These are phyloP conservation scores for Gossypium australe DNA, from an alignment of 345 rosid species.

Conservation along the genomic window DNA sequence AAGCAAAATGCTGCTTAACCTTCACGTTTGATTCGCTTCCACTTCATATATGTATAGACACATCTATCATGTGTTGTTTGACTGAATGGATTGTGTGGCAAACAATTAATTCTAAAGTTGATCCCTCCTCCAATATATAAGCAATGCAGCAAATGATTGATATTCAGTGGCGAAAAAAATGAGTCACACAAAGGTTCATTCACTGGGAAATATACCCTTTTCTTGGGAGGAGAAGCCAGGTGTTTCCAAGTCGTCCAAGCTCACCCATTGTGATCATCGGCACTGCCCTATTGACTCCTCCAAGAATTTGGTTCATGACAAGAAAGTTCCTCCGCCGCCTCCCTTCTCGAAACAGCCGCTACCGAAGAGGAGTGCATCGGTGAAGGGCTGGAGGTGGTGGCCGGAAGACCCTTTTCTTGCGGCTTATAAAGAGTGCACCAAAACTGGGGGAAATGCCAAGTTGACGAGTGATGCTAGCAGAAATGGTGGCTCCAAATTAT, in stretches of 20 bases:
- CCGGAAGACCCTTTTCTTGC: slow-evolving; percentile 53
- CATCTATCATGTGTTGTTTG: slow-evolving; percentile 19
- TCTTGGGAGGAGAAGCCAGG: slow-evolving; percentile 73
- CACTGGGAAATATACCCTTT: slow-evolving; percentile 66
- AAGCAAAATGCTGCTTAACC: slow-evolving; percentile 6
- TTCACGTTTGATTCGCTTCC: slow-evolving; percentile 3
- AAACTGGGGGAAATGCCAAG: slow-evolving; percentile 14
- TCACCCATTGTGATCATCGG: background rate
- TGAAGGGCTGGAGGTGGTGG: slow-evolving; percentile 32
- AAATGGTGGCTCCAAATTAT: background rate
- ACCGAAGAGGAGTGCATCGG: slow-evolving; percentile 27
- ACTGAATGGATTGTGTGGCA: slow-evolving; percentile 26
- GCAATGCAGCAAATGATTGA: background rate
- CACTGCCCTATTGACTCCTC: slow-evolving; percentile 11
- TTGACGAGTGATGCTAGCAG: background rate
- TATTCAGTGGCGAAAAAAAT: background rate
- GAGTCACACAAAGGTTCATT: slow-evolving; percentile 36
- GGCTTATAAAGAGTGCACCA: slow-evolving; percentile 66
- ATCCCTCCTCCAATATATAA: background rate
- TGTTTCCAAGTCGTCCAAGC: slow-evolving; percentile 50
- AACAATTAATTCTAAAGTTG: background rate
- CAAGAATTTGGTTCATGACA: background rate
- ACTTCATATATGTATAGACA: background rate
- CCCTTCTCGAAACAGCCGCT: slow-evolving; percentile 25
- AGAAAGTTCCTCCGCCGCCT: slow-evolving; percentile 40